Percentiles rank a stretch among this genome's conserved stretches.
Evolutionary conservation across 768 basidiomycete species (phyloP).

Genomic region (Russula brevipes): DNA sequence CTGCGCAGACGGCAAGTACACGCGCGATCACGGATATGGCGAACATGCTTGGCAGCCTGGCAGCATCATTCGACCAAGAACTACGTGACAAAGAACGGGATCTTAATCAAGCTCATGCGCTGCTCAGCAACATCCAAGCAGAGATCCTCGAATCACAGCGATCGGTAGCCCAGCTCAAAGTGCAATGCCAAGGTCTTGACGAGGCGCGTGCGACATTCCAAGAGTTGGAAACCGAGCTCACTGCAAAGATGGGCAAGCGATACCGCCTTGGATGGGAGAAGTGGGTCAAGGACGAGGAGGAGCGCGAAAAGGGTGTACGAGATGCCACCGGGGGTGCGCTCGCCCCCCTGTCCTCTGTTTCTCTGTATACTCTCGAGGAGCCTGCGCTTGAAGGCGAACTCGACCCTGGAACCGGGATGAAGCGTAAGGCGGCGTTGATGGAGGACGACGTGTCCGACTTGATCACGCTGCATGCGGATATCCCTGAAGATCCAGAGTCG

Average conservation of each 20-base stretch:
- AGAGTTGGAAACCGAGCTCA: constrained; percentile 60
- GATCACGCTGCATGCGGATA: constrained; percentile 48
- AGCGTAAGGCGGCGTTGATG: constrained; percentile 43
- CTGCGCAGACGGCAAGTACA: constrained; percentile 82
- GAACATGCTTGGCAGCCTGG: constrained; percentile 80
- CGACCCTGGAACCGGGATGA: constrained; percentile 27
- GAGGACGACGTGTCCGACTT: constrained; percentile 64
- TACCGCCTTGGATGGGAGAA: constrained; percentile 89
- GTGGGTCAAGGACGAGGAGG: constrained; percentile 84
- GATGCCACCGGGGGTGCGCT: constrained; percentile 57
- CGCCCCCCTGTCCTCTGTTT: constrained; percentile 39
- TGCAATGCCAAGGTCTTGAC: constrained; percentile 60
- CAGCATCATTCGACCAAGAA: constrained; percentile 87
- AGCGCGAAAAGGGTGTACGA: constrained; percentile 64
- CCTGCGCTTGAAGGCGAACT: constrained; percentile 12
- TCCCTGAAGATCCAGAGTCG: constrained; percentile 54
- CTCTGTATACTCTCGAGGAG: constrained; percentile 34
- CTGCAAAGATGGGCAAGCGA: constrained; percentile 70
- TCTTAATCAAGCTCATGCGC: constrained; percentile 80
- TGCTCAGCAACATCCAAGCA: constrained; percentile 79
- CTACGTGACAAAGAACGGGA: constrained; percentile 88
- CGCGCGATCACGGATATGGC: constrained; percentile 82
- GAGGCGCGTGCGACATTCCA: constrained; percentile 55
- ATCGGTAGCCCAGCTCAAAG: constrained; percentile 61
- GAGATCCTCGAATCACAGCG: constrained; percentile 86